Conservation (phyloP, 2,329 filamentous ascomycete genomes). For the Colletotrichum sp. region DNA sequence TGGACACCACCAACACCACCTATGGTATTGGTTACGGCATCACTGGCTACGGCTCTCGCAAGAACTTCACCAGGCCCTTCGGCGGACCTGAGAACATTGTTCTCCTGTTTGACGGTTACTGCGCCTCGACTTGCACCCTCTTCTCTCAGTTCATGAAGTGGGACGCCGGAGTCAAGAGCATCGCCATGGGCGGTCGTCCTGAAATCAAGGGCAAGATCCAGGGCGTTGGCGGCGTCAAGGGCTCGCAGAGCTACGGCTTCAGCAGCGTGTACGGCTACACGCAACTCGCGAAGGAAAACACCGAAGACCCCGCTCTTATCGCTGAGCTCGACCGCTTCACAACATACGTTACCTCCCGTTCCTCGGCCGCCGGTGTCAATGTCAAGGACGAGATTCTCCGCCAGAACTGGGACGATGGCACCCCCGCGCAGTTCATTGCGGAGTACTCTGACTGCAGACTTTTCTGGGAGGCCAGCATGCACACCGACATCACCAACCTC, state of each 20-base stretch:
- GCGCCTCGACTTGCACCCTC: constrained; percentile 60
- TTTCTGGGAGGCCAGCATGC: constrained; percentile 53
- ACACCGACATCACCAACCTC: constrained; percentile 47
- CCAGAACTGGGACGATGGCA: constrained; percentile 39
- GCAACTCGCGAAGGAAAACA: constrained; percentile 25
- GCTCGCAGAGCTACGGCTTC: constrained; percentile 43
- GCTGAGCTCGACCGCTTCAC: constrained; percentile 30
- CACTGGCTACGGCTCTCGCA: constrained; percentile 51
- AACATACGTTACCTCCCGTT: constrained; percentile 33
- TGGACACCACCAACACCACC: constrained; percentile 42
- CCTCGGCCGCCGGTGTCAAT: constrained; percentile 37
- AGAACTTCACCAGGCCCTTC: constrained; percentile 57
- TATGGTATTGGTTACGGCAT: constrained; percentile 50
- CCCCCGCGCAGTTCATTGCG: constrained; percentile 52
- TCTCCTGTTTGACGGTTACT: constrained; percentile 61
- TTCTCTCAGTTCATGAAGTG: constrained; percentile 1
- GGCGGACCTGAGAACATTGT: constrained; percentile 58
- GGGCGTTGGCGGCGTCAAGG: constrained; percentile 41
- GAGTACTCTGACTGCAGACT: constrained; percentile 55
- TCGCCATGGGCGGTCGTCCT: constrained; percentile 1
- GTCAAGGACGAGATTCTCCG: constrained; percentile 42
- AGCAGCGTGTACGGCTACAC: constrained; percentile 30
- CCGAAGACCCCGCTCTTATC: constrained; percentile 28
- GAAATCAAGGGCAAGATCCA: constrained; percentile 51
- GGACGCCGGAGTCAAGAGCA: not conserved